Evolutionary conservation across 345 rosid species (phyloP), one percentile per base, ranked within the genome.

Genomic region (Syzygium oleosum): DNA sequence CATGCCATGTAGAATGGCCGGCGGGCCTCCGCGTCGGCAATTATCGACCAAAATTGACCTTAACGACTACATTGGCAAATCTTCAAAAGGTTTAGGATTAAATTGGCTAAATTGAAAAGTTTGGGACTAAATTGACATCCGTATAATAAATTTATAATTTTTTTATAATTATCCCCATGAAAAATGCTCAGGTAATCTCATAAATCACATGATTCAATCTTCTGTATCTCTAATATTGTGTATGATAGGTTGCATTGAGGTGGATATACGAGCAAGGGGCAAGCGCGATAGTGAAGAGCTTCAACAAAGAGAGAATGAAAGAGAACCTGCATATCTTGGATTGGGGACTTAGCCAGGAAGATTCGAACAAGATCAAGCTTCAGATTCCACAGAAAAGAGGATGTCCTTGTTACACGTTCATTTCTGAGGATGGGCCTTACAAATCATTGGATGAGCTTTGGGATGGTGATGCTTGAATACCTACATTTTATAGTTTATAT

Each of bases 371-470:
- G 59, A 86, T 86, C 84, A 73, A 51, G 46, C 52, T 51, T 51
- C 51, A 73, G 29, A 86, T 86, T 34, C 88, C 88, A 29, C 84
- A 46, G 21, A 11, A 29, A 13, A 77, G 38, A 52, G 88, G 88
- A 52, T 73, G 29, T 63, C 59, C 53, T 0, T 84, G 88, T 10
- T 46, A 77, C 10, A 16, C 51, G 61, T 51, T 41, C n/a, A 84
- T 86, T 77, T 52, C 68, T 31, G 84, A 86, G 43, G 52, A 52
- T 68, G 88, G 84, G 22, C 83, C 88, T 38, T 86, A 86, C 88
- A 86, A 52, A 10, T 63, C 88, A 16, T 3, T 86, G 15, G 84
- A 86, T 13, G 61, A 86, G 49, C 88, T 86, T 11, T 86, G 88
- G 88, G 88, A 51, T 9, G 51, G 3, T 0, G 12, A 51, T 51